Percentiles rank a stretch among this genome's conserved stretches.
Conservation (phyloP, 306 rosid genomes). For the Rosa rugosa region DNA sequence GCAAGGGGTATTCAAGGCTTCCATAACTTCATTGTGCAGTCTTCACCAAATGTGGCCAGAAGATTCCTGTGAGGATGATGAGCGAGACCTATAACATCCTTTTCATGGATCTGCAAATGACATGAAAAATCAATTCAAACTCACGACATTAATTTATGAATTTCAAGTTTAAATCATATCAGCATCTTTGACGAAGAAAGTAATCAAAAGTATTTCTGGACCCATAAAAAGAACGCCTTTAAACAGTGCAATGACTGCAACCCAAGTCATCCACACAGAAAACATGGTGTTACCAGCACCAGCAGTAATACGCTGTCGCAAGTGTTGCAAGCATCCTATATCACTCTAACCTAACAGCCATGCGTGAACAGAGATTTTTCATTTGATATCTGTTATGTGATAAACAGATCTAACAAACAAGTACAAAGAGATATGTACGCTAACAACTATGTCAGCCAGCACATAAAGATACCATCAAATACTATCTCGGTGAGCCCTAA, state of each 20-base stretch:
- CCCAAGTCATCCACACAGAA: background rate
- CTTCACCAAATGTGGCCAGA: conserved; percentile 82
- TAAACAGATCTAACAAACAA: background rate
- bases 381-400: background rate
- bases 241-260: background rate
- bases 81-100: conserved; percentile 84
- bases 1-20: conserved; percentile 56
- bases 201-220: background rate
- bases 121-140: background rate
- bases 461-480: background rate
- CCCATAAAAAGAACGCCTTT: background rate
- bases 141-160: background rate
- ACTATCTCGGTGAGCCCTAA: background rate
- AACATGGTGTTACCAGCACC: background rate
- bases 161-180: background rate
- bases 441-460: background rate
- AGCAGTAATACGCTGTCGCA: background rate
- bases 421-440: background rate
- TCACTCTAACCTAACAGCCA: background rate
- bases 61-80: conserved; percentile 99
- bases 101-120: conserved; percentile 80
- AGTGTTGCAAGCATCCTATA: background rate
- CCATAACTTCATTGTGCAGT: conserved; percentile 94
- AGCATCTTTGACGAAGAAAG: background rate
- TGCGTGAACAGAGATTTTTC: background rate